Percentiles rank a stretch among this genome's conserved stretches.
Evolutionary conservation across 805 yeast genomes (phyloP).

Genomic region (Saccharomycopsis sp.): DNA sequence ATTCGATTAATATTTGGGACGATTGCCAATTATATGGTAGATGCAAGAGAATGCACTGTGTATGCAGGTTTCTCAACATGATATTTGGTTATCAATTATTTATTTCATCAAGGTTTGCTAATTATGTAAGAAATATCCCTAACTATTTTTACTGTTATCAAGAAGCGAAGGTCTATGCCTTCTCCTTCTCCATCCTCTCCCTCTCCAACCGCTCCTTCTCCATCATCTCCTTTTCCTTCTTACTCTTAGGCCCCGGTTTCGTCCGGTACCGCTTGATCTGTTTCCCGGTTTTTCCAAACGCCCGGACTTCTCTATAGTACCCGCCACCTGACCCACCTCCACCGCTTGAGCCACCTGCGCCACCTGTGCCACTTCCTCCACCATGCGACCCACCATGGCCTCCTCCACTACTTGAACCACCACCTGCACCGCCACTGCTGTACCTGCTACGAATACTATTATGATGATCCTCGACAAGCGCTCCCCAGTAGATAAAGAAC

Average conservation of each 20-base stretch:
- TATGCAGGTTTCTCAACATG: too few relatives aligned
- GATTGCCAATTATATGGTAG: too few relatives aligned
- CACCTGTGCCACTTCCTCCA: slow-evolving; percentile 1
- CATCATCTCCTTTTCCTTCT: slow-evolving; percentile 16
- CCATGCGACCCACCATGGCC: background rate
- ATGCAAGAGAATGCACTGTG: too few relatives aligned
- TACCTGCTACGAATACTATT: background rate
- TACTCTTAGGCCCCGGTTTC: slow-evolving; percentile 21
- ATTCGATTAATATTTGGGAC: too few relatives aligned
- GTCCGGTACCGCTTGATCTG: slow-evolving; percentile 16
- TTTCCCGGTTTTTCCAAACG: slow-evolving; percentile 13
- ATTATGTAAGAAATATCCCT: background rate
- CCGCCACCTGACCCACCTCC: background rate
- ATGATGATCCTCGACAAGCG: slow-evolving; percentile 58
- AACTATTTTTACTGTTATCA: too few relatives aligned
- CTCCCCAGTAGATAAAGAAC: slow-evolving; percentile 92
- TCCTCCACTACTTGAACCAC: background rate
- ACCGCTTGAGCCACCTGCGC: background rate
- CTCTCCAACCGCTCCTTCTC: slow-evolving; percentile 9
- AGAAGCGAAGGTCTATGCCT: background rate
- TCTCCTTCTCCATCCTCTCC: background rate
- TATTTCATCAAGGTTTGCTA: too few relatives aligned
- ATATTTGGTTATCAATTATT: too few relatives aligned
- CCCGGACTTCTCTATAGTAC: background rate
- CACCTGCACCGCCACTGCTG: background rate